Base-by-base conservation (phyloP, 768 basidiomycete genomes). In the Cystofilobasidium bisporidii region DNA sequence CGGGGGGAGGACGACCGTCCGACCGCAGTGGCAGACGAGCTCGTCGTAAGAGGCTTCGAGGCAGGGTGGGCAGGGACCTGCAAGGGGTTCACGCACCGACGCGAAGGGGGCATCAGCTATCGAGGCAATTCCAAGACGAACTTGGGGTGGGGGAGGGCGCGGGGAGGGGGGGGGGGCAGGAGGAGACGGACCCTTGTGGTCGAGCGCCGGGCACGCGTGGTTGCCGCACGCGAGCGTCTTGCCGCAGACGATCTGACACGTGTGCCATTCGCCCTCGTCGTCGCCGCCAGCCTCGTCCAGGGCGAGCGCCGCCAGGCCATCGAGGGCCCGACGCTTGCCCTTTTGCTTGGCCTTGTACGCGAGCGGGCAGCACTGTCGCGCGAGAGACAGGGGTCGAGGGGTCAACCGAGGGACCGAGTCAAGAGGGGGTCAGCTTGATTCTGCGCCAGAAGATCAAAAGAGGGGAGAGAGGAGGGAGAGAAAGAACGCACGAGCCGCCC, bases 31-130 rank as follows among this genome's bases (percentile, higher is more conserved):
- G 74, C 94, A 98, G 14, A 87, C 76, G 64, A 92, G 78, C 84
- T 99, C 96, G 48, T 97, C 92, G 72, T 93, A 99, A 0, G 87
- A 86, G 55, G 91, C 91, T 75, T 86, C 82, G 61, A 94, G 79
- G 77, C 96, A 99, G 26, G 86, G 82, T 0, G 83, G 85, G 75
- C 96, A 99, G 0, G 82, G 77, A 0, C 91, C 90, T 56, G 53
- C 8, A 3, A 4, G 43, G 43, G 43, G 17, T n/a, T n/a, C n/a
- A n/a, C n/a, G n/a, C n/a, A n/a, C n/a, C n/a, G n/a, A n/a, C n/a
- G n/a, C n/a, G n/a, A n/a, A n/a, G n/a, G n/a, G n/a, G n/a, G n/a
- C n/a, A n/a, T n/a, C n/a, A n/a, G n/a, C n/a, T n/a, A n/a, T n/a
- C n/a, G n/a, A n/a, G n/a, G n/a, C n/a, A n/a, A n/a, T n/a, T n/a